Conservation (phyloP, 78 protist species). For the Salpingoeca rosetta region DNA sequence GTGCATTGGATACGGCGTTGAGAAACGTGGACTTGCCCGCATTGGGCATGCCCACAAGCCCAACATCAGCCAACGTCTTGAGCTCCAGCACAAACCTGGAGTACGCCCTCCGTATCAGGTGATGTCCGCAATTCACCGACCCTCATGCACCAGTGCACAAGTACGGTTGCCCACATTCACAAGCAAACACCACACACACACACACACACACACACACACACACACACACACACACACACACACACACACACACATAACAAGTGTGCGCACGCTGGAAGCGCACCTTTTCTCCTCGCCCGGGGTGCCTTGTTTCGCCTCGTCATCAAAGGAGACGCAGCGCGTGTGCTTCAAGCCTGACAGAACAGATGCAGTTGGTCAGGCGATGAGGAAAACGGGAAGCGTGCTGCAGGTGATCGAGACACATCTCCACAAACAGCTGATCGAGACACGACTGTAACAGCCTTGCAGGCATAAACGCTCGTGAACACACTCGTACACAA, state of each 20-base stretch:
- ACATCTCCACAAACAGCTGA: too few species aligned
- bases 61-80: conserved; percentile 38
- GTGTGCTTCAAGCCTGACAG: not conserved
- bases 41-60: conserved; percentile 50
- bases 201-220: not conserved
- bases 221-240: not conserved
- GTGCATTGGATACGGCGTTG: conserved; percentile 12
- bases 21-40: conserved; percentile 39
- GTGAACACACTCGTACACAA: too few species aligned
- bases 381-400: too few species aligned
- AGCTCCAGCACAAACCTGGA: conserved; percentile 1
- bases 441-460: too few species aligned
- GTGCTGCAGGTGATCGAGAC: too few species aligned
- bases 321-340: conserved; percentile 1
- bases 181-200: too few species aligned
- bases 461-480: too few species aligned
- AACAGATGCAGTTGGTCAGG: too few species aligned
- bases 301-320: conserved; percentile 1
- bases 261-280: too few species aligned
- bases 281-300: not conserved
- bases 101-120: not conserved
- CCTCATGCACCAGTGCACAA: too few species aligned
- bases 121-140: too few species aligned
- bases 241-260: too few species aligned
- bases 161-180: not conserved